phyloP scores from a whole-genome alignment of 2,329 filamentous ascomycete genomes.

The Metarhizium humberi region DNA sequence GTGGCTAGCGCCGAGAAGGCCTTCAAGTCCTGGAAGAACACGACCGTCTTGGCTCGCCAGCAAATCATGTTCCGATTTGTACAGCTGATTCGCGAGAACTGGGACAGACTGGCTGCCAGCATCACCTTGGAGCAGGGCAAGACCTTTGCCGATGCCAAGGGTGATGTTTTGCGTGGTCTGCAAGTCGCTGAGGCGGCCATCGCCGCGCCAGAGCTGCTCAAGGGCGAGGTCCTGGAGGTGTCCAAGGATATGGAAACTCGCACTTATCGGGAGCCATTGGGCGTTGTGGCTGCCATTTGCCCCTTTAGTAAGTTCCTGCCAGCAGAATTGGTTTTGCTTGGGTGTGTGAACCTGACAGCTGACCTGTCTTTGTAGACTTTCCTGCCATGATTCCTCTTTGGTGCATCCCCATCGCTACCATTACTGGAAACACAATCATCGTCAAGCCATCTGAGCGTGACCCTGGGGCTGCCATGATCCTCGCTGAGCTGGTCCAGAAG shows the following conservation, averaged over 20 bases:
- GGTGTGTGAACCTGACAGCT: conserved; percentile 1
- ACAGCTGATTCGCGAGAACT: conserved; percentile 69
- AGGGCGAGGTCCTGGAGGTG: conserved; percentile 76
- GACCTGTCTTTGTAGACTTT: conserved; percentile 51
- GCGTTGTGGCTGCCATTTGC: conserved; percentile 75
- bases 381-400: conserved; percentile 90
- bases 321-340: neutral
- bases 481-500: conserved; percentile 70
- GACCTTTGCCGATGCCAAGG: conserved; percentile 74
- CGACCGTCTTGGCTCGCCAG: conserved; percentile 64
- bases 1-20: conserved; percentile 69
- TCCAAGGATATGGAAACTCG: conserved; percentile 86
- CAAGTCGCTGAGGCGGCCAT: conserved; percentile 81
- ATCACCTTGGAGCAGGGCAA: conserved; percentile 86
- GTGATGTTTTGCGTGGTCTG: conserved; percentile 71
- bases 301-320: conserved; percentile 58
- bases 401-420: conserved; percentile 77
- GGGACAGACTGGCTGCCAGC: conserved; percentile 74
- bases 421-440: conserved; percentile 76
- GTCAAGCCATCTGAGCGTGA: conserved; percentile 83
- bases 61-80: conserved; percentile 86
- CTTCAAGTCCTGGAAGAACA: conserved; percentile 64
- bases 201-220: conserved; percentile 70
- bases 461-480: conserved; percentile 76
- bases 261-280: conserved; percentile 72